A percentile compares a stretch with the other conserved stretches of the same genome.
phyloP scores from a whole-genome alignment of 2,329 filamentous ascomycete genomes.

The Fusarium sp. region DNA sequence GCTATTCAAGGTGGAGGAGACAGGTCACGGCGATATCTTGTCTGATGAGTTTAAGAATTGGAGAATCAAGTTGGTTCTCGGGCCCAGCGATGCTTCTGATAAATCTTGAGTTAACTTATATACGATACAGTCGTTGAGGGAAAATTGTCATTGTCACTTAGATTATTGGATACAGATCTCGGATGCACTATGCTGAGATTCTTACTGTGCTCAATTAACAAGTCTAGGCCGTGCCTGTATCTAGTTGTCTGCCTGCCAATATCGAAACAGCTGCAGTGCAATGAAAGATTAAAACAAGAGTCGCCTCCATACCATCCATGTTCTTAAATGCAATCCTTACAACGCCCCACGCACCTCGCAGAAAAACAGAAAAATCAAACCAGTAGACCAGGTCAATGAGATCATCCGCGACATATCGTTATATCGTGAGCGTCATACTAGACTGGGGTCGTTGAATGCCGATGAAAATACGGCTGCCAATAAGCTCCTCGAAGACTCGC shows the following conservation, averaged over 20 bases:
- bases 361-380: constrained; percentile 13
- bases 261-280: constrained; percentile 1
- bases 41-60: constrained; percentile 82
- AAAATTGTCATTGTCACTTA: background rate
- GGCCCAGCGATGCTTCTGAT: constrained; percentile 34
- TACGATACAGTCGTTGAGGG: background rate
- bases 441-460: background rate
- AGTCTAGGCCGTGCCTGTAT: constrained; percentile 21
- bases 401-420: constrained; percentile 35
- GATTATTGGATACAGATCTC: background rate
- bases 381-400: constrained; percentile 11
- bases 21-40: constrained; percentile 79
- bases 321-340: constrained; percentile 17
- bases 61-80: constrained; percentile 65
- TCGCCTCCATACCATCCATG: constrained; percentile 20
- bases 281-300: constrained; percentile 15
- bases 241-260: constrained; percentile 20
- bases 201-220: background rate
- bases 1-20: constrained; percentile 74
- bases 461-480: constrained; percentile 12
- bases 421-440: constrained; percentile 29
- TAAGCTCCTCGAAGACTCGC: background rate
- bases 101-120: background rate
- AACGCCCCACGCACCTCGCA: constrained; percentile 27
- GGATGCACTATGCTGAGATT: background rate